Conservation (phyloP, 108 stramenopile species). For the Nannochloropsis gaditana region DNA sequence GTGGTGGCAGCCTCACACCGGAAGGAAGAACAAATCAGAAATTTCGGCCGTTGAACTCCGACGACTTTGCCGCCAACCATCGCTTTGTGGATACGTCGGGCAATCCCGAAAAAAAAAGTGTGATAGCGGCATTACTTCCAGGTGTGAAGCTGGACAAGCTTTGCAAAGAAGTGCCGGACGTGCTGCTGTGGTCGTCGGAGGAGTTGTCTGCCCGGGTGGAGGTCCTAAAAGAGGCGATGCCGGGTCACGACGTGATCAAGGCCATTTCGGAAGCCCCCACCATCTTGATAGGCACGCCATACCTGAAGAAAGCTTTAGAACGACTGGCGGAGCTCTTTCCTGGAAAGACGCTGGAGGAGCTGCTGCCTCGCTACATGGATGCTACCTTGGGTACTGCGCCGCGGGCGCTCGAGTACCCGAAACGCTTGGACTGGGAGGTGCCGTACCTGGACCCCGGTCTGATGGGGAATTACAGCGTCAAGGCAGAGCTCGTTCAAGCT, state of each 20-base stretch:
- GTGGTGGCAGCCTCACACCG: background rate
- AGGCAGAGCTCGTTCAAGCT: background rate
- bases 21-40: background rate
- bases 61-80: conserved; percentile 3
- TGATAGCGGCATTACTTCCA: background rate
- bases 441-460: background rate
- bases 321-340: background rate
- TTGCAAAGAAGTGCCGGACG: background rate
- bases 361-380: background rate
- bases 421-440: background rate
- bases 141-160: background rate
- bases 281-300: conserved; percentile 4
- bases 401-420: background rate
- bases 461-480: background rate
- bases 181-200: background rate
- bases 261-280: background rate
- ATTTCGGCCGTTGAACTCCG: background rate
- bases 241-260: background rate
- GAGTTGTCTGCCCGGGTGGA: background rate
- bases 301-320: background rate
- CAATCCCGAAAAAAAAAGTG: background rate
- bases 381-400: background rate
- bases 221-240: background rate
- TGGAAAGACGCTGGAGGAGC: background rate
- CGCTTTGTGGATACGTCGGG: background rate